Base-by-base conservation (phyloP, 768 basidiomycete genomes). In the Leccinum fibrillosum region DNA sequence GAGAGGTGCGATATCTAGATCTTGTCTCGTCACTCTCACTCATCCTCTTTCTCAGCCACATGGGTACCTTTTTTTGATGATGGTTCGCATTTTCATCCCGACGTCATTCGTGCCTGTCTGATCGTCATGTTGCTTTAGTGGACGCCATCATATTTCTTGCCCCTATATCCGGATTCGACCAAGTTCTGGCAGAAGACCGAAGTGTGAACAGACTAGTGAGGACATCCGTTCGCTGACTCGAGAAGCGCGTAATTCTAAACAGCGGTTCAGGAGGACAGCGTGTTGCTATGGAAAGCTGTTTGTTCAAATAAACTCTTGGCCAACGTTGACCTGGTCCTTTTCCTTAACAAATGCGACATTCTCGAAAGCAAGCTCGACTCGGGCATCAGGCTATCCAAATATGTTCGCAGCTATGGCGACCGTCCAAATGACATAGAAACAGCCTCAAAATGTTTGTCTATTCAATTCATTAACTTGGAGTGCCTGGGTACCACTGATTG, bases 291-390 rank as follows among this genome's bases (percentile, higher is more conserved):
- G 90, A 85, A 83, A 54, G 78, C 81, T 15, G 81, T 92, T 19
- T 87, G 86, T 61, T 80, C 82, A 28, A 90, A 90, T 74, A 83
- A 80, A 64, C 80, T 92, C 25, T 78, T 92, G 5, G 83, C 82
- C 47, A 76, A 81, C 48, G 88, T 90, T 30, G 86, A 89, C 62
- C 76, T 91, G 34, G 86, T 92, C 59, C 77, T 92, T 49, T 92
- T 92, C 76, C 76, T 92, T 53, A 92, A 92, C 75, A 92, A 92
- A 69, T 86, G 86, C 58, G 89, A 91, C 65, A 87, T 91, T 58
- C 73, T 92, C 54, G 82, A 81, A 59, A 64, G 77, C 48, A 91
- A 91, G 65, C 80, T 91, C 11, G 72, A 75, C 19, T 78, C 86
- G 1, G 89, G 89, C 30, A 79, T 88, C 56, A 78, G 79, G 58